Percentiles rank a stretch among this genome's conserved stretches.
phyloP scores from a whole-genome alignment of 768 basidiomycete genomes.

The Suillus plorans region DNA sequence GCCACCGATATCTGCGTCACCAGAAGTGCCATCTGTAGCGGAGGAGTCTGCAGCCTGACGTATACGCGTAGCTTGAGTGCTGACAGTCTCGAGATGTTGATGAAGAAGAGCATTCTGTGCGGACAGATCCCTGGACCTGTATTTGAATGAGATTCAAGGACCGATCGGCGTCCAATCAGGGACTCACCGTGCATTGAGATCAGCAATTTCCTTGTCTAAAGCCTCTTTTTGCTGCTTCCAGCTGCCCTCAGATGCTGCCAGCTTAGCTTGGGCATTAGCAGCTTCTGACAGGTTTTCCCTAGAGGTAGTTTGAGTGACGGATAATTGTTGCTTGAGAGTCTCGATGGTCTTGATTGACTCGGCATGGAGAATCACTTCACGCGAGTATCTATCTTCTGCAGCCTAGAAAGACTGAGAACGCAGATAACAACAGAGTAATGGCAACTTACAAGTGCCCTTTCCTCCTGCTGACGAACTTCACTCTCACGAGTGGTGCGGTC shows the following conservation, averaged over 20 bases:
- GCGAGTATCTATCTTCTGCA: conserved; percentile 78
- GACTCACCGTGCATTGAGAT: conserved; percentile 66
- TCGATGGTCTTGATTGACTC: conserved; percentile 78
- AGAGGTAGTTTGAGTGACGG: conserved; percentile 47
- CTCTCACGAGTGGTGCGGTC: conserved; percentile 63
- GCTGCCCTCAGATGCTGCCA: conserved; percentile 68
- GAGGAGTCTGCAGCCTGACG: conserved; percentile 64
- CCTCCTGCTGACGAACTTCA: conserved; percentile 65
- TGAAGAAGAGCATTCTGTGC: conserved; percentile 78
- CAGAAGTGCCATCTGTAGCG: conserved; percentile 30
- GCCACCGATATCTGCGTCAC: conserved; percentile 45
- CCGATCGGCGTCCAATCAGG: neutral
- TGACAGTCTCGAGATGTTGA: conserved; percentile 83
- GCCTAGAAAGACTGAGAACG: conserved; percentile 36
- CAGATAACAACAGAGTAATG: neutral
- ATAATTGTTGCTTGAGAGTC: conserved; percentile 61
- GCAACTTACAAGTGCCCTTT: conserved; percentile 59
- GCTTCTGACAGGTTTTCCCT: conserved; percentile 61
- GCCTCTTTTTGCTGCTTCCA: conserved; percentile 80
- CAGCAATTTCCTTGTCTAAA: conserved; percentile 74
- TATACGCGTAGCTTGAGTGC: conserved; percentile 79
- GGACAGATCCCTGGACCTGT: conserved; percentile 69
- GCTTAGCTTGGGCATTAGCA: conserved; percentile 75
- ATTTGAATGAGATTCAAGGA: neutral
- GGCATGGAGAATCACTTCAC: conserved; percentile 83